Evolutionary conservation across 441 rosid genomes (phyloP), one percentile per base, ranked within the genome.

Genomic region (Adansonia grandidieri): DNA sequence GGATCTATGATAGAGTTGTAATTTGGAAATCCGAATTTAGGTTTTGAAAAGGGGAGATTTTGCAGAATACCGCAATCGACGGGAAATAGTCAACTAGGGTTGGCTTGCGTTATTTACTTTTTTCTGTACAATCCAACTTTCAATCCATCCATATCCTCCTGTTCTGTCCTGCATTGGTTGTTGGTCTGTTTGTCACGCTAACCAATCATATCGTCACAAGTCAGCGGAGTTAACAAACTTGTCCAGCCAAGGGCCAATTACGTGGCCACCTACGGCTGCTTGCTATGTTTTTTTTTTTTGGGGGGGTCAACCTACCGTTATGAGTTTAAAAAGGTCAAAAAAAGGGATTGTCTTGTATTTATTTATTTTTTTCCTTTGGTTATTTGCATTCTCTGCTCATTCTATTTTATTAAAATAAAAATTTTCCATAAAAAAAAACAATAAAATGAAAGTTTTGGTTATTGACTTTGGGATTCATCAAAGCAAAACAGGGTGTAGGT

Each of bases 31-130:
- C 32, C 0, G 32, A 75, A 56, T 72, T 60, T 68, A 77, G 79
- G 74, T 66, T 42, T 14, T 15, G 7, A 28, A 75, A 50, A 32
- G 66, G 40, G 24, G 73, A 53, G 40, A 40, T n/a, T 76, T 17
- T 53, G 45, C 9, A 66, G 17, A 9, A 28, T 6, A 37, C 2
- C 72, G 42, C 22, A 40, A 64, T 40, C 37, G 48, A 32, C 7
- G 10, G 19, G 75, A 13, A 32, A 42, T 9, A 2, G 64, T 37
- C 37, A 72, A 40, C 17, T 9, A n/a, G 9, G 63, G 47, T 54
- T 37, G n/a, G 32, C 37, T 5, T 14, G 2, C 0, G 20, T 4
- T 11, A 0, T 2, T 71, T 32, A 2, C 17, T 22, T 24, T 24
- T 14, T 24, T 6, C 5, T 1, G 17, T 13, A 40, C 44, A 4